Evolutionary conservation across 176 grass and related monocot species (phyloP), one percentile per base, ranked within the genome.

Genomic region (Bonia amplexicaulis): DNA sequence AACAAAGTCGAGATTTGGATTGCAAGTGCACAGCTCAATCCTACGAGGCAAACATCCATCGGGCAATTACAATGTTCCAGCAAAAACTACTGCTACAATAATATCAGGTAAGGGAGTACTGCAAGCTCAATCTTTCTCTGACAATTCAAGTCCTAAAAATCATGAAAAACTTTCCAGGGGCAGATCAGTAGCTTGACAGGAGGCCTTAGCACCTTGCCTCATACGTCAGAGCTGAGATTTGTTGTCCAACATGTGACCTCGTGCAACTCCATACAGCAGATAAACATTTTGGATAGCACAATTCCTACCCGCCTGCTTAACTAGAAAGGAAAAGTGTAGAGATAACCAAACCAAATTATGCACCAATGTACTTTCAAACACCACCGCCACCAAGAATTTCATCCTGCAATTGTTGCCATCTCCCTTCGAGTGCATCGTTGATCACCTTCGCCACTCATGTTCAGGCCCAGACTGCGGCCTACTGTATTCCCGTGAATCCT

Each of bases 371-470:
- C 27, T 85, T 46, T 6, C 51, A 61, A 84, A 53, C 61, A 75
- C 13, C 16, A 15, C 59, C 19, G 11, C 35, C 12, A 22, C 35
- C 47, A 66, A 67, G 4, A 15, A 69, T 23, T 60, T 7, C 71
- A 60, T 59, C 74, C 51, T 68, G 13, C 22, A n/a, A 23, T 49
- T 23, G 16, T n/a, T 72, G 77, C 63, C 76, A 76, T 77, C 20
- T 67, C 15, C 44, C 23, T n/a, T 57, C 6, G 3, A 14, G 27
- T 12, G 15, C 6, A 27, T 6, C 62, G 22, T 16, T 6, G 12
- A 41, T 95, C 52, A 92, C 66, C 91, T 87, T 35, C 86, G 81
- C 96, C 96, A 98, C 57, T 96, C 96, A 0, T 81, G 67, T 76
- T 98, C 96, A 68, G 91, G 62, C 8, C 85, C 48, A 6, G 87